phyloP scores from a whole-genome alignment of 805 yeast genomes.

The Candida schatavii region DNA sequence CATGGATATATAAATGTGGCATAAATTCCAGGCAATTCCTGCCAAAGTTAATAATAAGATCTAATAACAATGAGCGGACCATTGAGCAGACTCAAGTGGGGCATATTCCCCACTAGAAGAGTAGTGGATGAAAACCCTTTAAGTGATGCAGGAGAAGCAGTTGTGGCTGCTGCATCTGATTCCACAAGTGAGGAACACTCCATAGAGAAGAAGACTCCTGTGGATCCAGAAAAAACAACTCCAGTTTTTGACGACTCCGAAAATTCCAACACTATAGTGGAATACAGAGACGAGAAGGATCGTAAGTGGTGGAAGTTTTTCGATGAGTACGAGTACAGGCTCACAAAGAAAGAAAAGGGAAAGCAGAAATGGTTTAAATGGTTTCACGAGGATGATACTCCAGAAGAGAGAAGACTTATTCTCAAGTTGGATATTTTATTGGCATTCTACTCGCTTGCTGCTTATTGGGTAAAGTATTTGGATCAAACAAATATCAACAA shows the following conservation, averaged over 20 bases:
- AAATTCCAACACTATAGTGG: slow-evolving; percentile 10
- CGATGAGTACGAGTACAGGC: slow-evolving; percentile 61
- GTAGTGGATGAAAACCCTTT: slow-evolving; percentile 28
- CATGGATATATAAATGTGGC: too few relatives aligned
- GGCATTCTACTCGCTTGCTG: slow-evolving; percentile 31
- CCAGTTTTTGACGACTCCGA: neutral
- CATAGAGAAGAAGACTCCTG: neutral
- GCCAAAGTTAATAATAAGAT: neutral
- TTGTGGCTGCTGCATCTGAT: neutral
- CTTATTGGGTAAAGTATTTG: slow-evolving; percentile 67
- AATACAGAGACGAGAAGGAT: slow-evolving; percentile 33
- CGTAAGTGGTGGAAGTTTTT: slow-evolving; percentile 36
- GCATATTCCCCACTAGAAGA: slow-evolving; percentile 32
- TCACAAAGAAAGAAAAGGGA: slow-evolving; percentile 17
- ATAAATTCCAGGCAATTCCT: neutral
- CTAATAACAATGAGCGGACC: neutral
- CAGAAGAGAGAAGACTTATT: slow-evolving; percentile 29
- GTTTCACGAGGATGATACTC: slow-evolving; percentile 50
- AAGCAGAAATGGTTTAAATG: slow-evolving; percentile 51
- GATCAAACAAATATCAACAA: slow-evolving; percentile 60
- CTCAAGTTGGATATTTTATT: slow-evolving; percentile 30
- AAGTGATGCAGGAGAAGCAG: neutral
- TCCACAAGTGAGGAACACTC: neutral
- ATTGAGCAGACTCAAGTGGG: slow-evolving; percentile 25
- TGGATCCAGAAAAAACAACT: neutral